A percentile compares a stretch with the other conserved stretches of the same genome.
phyloP scores from a whole-genome alignment of 176 grass and related monocot genomes.

The Eragrostis curvula region DNA sequence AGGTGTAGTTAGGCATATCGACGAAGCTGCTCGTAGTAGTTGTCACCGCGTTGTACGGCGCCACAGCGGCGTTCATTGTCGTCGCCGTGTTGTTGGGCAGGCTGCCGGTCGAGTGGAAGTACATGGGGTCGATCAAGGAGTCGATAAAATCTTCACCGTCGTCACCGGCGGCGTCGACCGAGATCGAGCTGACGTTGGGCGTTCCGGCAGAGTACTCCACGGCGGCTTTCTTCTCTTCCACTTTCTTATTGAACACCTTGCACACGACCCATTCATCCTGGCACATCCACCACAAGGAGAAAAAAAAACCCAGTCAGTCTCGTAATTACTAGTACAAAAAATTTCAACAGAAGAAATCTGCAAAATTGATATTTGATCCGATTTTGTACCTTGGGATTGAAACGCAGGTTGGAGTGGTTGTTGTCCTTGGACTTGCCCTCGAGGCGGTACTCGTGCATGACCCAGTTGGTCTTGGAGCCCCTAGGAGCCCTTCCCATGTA shows the following conservation, averaged over 20 bases:
- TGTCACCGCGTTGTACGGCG: slow-evolving; percentile 28
- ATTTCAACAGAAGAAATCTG: background rate
- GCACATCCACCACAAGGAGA: background rate
- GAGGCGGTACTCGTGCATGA: slow-evolving; percentile 88
- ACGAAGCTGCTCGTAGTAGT: background rate
- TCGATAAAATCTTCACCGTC: slow-evolving; percentile 36
- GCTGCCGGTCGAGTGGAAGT: slow-evolving; percentile 12
- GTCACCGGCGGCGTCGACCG: background rate
- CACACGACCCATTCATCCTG: slow-evolving; percentile 48
- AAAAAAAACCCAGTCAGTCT: background rate
- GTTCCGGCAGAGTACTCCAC: slow-evolving; percentile 34
- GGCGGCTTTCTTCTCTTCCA: background rate
- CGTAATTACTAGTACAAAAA: background rate
- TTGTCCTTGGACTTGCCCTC: slow-evolving; percentile 34
- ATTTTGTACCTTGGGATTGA: slow-evolving; percentile 42
- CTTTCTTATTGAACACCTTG: slow-evolving; percentile 34
- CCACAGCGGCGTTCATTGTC: background rate
- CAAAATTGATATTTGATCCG: no score
- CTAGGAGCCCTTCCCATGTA: slow-evolving; percentile 75
- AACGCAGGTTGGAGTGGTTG: background rate
- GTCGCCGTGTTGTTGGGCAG: background rate
- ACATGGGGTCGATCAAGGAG: slow-evolving; percentile 35
- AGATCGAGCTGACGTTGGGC: slow-evolving; percentile 44
- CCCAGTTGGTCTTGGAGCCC: slow-evolving; percentile 80
- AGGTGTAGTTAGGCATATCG: slow-evolving; percentile 33